Conservation (phyloP, 768 basidiomycete genomes). For the Lactarius akahatsu region DNA sequence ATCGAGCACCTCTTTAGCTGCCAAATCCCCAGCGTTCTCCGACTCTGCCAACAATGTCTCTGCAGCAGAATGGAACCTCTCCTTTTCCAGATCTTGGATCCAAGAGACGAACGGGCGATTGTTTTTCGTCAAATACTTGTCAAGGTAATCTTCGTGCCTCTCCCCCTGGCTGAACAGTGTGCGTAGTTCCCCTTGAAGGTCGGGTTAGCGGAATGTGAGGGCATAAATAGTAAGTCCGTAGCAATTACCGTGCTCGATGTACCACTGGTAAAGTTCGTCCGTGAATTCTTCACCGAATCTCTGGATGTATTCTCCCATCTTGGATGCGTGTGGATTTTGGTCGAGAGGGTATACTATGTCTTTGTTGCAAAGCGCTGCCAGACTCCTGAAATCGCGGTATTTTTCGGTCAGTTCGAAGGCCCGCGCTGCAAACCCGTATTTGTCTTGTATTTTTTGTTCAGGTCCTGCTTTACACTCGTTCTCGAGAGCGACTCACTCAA, state of each 20-base stretch:
- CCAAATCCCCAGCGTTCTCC: slow-evolving; percentile 53
- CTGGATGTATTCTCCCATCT: slow-evolving; percentile 72
- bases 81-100: slow-evolving; percentile 81
- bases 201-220: neutral
- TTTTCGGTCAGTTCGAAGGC: slow-evolving; percentile 85
- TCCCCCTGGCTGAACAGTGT: slow-evolving; percentile 79
- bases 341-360: slow-evolving; percentile 61
- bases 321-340: slow-evolving; percentile 58
- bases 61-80: slow-evolving; percentile 64
- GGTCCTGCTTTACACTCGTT: neutral
- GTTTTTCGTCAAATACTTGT: slow-evolving; percentile 64
- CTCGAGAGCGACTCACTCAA: slow-evolving; percentile 55
- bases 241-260: slow-evolving; percentile 77
- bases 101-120: slow-evolving; percentile 70
- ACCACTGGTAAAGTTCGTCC: slow-evolving; percentile 89
- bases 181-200: slow-evolving; percentile 65
- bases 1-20: slow-evolving; percentile 70
- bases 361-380: slow-evolving; percentile 82
- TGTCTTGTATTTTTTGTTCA: slow-evolving; percentile 45
- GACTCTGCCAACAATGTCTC: slow-evolving; percentile 63
- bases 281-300: slow-evolving; percentile 83
- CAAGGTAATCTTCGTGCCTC: slow-evolving; percentile 59
- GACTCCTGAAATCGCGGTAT: slow-evolving; percentile 79
- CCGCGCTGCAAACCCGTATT: slow-evolving; percentile 58
- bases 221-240: neutral